phyloP scores from a whole-genome alignment of 768 basidiomycete species.

The Pleurotus ostreatus region DNA sequence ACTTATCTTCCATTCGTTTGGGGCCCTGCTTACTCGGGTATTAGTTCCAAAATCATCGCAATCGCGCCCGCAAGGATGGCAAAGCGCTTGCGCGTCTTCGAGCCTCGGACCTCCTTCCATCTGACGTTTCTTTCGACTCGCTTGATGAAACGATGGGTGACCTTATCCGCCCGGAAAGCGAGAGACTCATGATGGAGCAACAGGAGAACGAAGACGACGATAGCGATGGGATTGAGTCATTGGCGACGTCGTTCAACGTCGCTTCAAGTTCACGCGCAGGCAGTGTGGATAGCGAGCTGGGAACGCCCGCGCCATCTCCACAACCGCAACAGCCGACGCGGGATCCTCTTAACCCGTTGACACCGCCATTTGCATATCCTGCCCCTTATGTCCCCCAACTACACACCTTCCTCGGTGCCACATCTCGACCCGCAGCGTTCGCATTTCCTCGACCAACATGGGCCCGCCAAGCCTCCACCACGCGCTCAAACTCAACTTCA shows the following conservation, averaged over 20 bases:
- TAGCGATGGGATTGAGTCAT: background rate
- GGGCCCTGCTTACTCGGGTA: background rate
- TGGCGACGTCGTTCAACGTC: too few relatives aligned
- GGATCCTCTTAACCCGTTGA: constrained; percentile 4
- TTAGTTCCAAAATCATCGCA: constrained; percentile 55
- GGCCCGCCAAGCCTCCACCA: constrained; percentile 22
- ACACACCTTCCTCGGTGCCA: constrained; percentile 8
- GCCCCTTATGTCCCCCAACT: constrained; percentile 8
- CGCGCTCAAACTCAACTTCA: background rate
- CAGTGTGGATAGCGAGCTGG: too few relatives aligned
- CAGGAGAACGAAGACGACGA: constrained; percentile 9
- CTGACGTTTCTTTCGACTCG: constrained; percentile 18
- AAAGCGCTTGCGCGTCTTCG: constrained; percentile 15
- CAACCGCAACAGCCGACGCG: background rate
- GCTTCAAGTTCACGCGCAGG: too few relatives aligned
- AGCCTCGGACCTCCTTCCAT: constrained; percentile 14
- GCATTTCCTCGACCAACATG: constrained; percentile 27
- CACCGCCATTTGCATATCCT: constrained; percentile 24
- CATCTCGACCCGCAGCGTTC: constrained; percentile 4
- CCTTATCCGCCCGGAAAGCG: constrained; percentile 17
- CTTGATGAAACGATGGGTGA: constrained; percentile 22
- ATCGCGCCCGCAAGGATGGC: constrained; percentile 31
- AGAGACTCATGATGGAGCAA: constrained; percentile 6
- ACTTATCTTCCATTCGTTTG: background rate
- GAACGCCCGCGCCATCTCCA: background rate